These are phyloP conservation scores for Sporothrix sp. DNA, from an alignment of 2,329 filamentous ascomycete species.

Conservation along the genomic window DNA sequence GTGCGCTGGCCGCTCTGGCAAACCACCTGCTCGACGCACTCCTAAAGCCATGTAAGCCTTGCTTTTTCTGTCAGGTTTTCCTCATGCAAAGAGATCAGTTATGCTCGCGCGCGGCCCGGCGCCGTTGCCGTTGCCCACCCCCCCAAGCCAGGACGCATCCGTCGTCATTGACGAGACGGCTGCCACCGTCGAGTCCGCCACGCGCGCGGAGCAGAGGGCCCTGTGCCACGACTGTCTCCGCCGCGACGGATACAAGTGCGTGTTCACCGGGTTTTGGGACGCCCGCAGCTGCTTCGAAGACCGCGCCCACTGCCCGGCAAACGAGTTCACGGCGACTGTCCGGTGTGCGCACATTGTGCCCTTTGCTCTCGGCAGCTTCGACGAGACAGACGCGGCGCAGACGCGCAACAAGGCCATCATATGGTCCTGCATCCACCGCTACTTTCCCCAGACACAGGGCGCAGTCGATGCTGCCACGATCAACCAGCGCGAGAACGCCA, in stretches of 20 bases:
- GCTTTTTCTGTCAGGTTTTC: background rate
- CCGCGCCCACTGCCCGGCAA: background rate
- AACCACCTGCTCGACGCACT: slow-evolving; percentile 11
- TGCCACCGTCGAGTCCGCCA: background rate
- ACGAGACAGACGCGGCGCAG: slow-evolving; percentile 7
- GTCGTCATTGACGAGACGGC: background rate
- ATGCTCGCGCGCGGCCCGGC: background rate
- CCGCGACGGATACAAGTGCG: slow-evolving; percentile 10
- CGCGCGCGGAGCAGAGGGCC: background rate
- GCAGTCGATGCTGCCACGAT: slow-evolving; percentile 10
- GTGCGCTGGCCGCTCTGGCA: slow-evolving; percentile 3
- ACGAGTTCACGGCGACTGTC: too few relatives aligned
- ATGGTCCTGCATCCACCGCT: slow-evolving; percentile 11
- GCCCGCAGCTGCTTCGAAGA: background rate
- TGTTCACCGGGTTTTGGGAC: background rate
- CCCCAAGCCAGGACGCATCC: background rate
- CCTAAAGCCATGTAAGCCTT: slow-evolving; percentile 9
- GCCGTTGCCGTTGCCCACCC: background rate
- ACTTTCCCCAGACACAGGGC: slow-evolving; percentile 7
- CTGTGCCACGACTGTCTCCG: slow-evolving; percentile 2
- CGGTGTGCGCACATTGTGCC: slow-evolving; percentile 14
- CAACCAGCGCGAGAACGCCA: background rate
- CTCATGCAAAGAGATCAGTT: background rate
- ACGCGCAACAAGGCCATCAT: slow-evolving; percentile 7
- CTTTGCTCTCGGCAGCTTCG: slow-evolving; percentile 6